These are phyloP conservation scores for Trypanosoma lewisi DNA, from an alignment of 208 protist species.

Conservation along the genomic window DNA sequence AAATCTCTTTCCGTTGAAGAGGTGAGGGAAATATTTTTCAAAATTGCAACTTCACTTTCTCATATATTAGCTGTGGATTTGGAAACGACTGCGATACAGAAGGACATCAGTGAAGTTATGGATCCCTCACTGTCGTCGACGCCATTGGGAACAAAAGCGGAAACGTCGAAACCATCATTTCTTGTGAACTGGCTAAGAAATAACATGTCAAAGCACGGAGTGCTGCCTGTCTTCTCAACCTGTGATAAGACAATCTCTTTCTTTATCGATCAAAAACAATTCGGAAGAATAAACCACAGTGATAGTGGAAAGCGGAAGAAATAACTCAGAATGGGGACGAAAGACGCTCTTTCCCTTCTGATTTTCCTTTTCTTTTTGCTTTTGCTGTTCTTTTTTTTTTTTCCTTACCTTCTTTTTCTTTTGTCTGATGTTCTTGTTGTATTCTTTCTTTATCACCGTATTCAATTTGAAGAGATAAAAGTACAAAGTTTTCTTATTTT, in stretches of 20 bases:
- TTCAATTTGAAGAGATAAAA: not conserved
- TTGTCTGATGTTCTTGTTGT: conserved; percentile 8
- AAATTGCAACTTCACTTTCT: conserved; percentile 26
- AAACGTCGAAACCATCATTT: conserved; percentile 9
- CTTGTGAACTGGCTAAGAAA: conserved; percentile 45
- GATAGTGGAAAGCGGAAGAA: conserved; percentile 16
- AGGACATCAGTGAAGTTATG: conserved; percentile 32
- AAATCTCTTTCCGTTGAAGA: conserved; percentile 21
- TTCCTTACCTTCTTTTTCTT: conserved; percentile 3
- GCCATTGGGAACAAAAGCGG: not conserved
- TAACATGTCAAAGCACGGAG: conserved; percentile 27
- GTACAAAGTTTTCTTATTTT: not conserved
- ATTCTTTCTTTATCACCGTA: not conserved
- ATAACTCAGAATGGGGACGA: conserved; percentile 1
- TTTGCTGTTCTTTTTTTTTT: conserved; percentile 1
- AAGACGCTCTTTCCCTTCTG: not conserved
- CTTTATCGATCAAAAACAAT: conserved; percentile 41
- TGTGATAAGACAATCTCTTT: conserved; percentile 36
- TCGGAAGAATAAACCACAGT: conserved; percentile 16
- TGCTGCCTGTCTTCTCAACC: conserved; percentile 51
- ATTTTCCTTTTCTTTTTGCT: not conserved
- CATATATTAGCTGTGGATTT: conserved; percentile 40
- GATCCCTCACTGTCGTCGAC: not conserved
- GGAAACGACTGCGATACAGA: conserved; percentile 28
- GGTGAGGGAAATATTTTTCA: conserved; percentile 33